Conservation (phyloP, 371 early-diverging fungal species). For the Mucor circinelloides region DNA sequence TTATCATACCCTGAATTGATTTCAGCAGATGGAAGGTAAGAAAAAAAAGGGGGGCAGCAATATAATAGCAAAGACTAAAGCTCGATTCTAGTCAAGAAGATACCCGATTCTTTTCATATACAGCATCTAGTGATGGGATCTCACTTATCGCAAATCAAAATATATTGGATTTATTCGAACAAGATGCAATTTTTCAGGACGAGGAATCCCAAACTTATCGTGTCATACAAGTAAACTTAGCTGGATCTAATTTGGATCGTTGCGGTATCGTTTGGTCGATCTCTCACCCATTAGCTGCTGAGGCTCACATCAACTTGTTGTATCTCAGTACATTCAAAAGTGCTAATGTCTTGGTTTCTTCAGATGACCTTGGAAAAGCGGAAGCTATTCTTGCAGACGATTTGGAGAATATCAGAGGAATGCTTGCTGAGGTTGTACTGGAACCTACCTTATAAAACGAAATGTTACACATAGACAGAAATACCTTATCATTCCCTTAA, state of each 20-base stretch:
- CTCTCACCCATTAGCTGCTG: conserved; percentile 66
- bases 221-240: conserved; percentile 74
- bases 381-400: conserved; percentile 37
- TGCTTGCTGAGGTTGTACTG: conserved; percentile 36
- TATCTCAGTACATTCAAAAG: conserved; percentile 74
- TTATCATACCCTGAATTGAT: conserved; percentile 62
- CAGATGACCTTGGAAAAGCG: conserved; percentile 43
- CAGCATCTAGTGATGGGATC: conserved; percentile 72
- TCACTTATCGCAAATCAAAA: conserved; percentile 69
- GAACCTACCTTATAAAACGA: conserved; percentile 27
- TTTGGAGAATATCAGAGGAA: conserved; percentile 34
- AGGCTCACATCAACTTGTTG: conserved; percentile 66
- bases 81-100: conserved; percentile 12
- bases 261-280: conserved; percentile 79
- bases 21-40: conserved; percentile 16
- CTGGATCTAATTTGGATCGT: conserved; percentile 62
- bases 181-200: conserved; percentile 61
- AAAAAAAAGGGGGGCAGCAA: background rate
- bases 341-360: conserved; percentile 69
- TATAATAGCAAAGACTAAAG: background rate
- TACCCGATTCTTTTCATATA: conserved; percentile 71
- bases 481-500: background rate
- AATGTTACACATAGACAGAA: background rate
- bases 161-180: conserved; percentile 62
- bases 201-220: conserved; percentile 59